Evolutionary conservation across 2,329 filamentous ascomycete species (phyloP), one percentile per base, ranked within the genome.

Genomic region (Aureobasidium leucospermi): DNA sequence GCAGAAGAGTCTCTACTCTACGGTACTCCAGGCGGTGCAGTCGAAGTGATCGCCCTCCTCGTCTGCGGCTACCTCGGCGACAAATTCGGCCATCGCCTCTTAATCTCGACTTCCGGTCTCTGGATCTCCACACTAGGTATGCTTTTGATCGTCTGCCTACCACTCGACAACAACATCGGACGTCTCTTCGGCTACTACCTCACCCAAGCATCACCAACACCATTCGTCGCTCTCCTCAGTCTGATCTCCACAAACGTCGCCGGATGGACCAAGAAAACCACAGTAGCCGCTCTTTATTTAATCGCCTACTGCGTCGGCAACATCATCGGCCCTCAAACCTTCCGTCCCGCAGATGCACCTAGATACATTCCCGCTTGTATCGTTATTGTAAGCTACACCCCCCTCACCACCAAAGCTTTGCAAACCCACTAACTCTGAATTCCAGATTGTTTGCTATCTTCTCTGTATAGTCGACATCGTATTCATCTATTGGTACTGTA

Each of bases 121-220:
- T 63, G 80, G 9, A 63, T 79, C 4, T 71, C 80, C 0, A 80
- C 85, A n/a, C 60, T 86, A 1, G 85, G 85, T 43, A 80, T 86
- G 74, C 72, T 85, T 1, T 76, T 88, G n/a, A 84, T 88, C 60
- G 80, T 86, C 9, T 82, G 81, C 2, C 73, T 88, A 3, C 83
- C 84, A 0, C 68, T 82, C 4, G 69, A 73, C n/a, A 82, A 82
- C 64, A 81, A 80, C 61, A 76, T 74, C 1, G 86, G 85, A 10
- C 77, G 82, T 0, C 78, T 84, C 1, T 85, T 84, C 0, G 85
- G 85, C 0, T 88, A 86, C 68, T 89, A 88, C 70, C 72, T 89
- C 53, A 86, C 82, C 0, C 79, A 82, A 66, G 79, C 83, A 1
- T 77, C 76, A 10, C 79, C 85, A 0, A 84, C 83, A 0, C 77